Evolutionary conservation across 345 rosid genomes (phyloP), one percentile per base, ranked within the genome.

Genomic region (Chamaenerion angustifolium): DNA sequence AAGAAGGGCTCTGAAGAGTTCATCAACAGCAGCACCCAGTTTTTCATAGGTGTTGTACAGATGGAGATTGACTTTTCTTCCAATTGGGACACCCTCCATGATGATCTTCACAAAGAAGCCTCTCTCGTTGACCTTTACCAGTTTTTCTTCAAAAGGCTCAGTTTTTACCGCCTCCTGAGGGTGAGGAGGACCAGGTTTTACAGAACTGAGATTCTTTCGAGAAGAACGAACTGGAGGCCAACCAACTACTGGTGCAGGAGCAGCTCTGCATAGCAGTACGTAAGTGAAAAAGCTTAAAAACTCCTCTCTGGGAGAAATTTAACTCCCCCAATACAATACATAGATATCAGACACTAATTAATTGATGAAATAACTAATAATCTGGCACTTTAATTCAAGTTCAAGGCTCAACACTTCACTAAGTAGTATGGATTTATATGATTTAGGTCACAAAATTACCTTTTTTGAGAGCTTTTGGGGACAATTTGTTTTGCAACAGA

Each of bases 181-280:
- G 23, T 75, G 87, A 15, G 64, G 48, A n/a, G n/a, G n/a, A 60
- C 68, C 56, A 45, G 57, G 68, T 57, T 85, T 88, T 43, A 82
- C 70, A 21, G 84, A 71, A 67, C 79, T 78, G 71, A 93, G 76
- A 54, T 93, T 85, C 80, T 78, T 93, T 78, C 99, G 76, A 44
- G 72, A 80, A 8, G 96, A 80, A 16, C 99, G 71, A 58, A 93
- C 76, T 46, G 99, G 99, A 49, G 99, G 99, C 99, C 99, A 93
- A 42, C 99, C 99, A 48, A 93, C 99, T 25, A 93, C 88, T 66
- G 95, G 79, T 64, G 86, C 86, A 58, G 98, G 86, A 55, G 98
- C 96, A 60, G 77, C 80, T 69, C 98, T 92, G 61, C 62, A 71
- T 63, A 18, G 12, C 43, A 18, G 52, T 45, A 16, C 45, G 15